phyloP scores from a whole-genome alignment of 1,139 yeast genomes.

The Blastobotrys persicus region DNA sequence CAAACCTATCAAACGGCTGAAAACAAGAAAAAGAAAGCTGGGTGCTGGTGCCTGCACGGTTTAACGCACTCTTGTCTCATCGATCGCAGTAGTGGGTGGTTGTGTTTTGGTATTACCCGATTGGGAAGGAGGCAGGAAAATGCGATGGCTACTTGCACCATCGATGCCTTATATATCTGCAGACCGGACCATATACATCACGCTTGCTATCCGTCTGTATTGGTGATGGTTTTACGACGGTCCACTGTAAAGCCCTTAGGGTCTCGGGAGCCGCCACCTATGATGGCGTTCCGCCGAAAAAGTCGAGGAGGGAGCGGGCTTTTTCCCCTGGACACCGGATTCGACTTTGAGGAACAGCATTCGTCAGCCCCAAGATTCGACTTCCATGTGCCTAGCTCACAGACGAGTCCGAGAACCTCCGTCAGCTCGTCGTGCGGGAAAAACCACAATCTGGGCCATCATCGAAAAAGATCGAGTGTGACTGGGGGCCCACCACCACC shows the following conservation, averaged over 20 bases:
- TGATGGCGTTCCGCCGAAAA: not conserved
- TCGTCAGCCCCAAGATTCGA: conserved; percentile 3
- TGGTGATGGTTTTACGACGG: conserved; percentile 4
- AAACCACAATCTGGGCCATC: not conserved
- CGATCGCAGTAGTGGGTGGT: not conserved
- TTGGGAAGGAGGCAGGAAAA: not conserved
- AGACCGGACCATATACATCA: not conserved
- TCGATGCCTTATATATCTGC: not conserved
- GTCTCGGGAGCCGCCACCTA: conserved; percentile 2
- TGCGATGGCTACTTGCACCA: not conserved
- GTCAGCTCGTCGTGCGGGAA: not conserved
- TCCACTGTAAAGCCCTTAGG: conserved; percentile 5
- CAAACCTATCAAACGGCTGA: too few species aligned
- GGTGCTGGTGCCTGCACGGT: not conserved
- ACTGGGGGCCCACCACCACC: conserved; percentile 7
- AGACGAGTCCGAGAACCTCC: conserved; percentile 3
- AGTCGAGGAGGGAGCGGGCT: not conserved
- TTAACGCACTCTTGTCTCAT: not conserved
- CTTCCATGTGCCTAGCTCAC: conserved; percentile 1
- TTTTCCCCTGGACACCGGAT: not conserved
- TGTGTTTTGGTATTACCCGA: not conserved
- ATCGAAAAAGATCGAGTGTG: conserved; percentile 4
- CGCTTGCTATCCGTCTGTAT: not conserved
- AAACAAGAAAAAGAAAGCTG: too few species aligned
- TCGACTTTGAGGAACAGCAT: not conserved